These are phyloP conservation scores for Calonectria honghensis DNA, from an alignment of 2,329 filamentous ascomycete genomes.

Conservation along the genomic window DNA sequence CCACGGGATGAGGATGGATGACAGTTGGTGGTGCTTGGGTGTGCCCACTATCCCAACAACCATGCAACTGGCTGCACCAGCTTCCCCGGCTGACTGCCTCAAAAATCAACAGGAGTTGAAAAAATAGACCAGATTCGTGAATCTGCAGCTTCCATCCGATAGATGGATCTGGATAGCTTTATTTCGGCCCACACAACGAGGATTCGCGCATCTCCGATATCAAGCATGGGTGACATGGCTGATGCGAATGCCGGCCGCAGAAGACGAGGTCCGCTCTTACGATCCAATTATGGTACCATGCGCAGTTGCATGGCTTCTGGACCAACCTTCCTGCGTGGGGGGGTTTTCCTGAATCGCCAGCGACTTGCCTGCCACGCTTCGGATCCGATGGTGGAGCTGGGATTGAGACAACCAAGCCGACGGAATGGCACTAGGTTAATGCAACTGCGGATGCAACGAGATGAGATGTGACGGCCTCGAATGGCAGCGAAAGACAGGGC, in stretches of 20 bases:
- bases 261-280: constrained; percentile 28
- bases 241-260: constrained; percentile 7
- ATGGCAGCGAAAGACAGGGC: constrained; percentile 13
- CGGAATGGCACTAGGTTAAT: constrained; percentile 43
- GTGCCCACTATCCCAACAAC: constrained; percentile 28
- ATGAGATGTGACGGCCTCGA: constrained; percentile 33
- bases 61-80: not conserved
- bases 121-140: not conserved
- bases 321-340: constrained; percentile 38
- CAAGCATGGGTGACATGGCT: constrained; percentile 12
- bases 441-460: constrained; percentile 41
- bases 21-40: constrained; percentile 15
- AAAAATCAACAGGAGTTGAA: not conserved
- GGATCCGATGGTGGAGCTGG: constrained; percentile 34
- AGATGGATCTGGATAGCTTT: constrained; percentile 27
- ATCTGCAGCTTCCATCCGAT: constrained; percentile 19
- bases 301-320: constrained; percentile 21
- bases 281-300: constrained; percentile 21
- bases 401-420: constrained; percentile 28
- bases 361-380: constrained; percentile 25
- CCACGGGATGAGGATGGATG: not conserved
- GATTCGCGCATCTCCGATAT: constrained; percentile 18
- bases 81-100: not conserved
- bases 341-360: not conserved
- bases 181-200: constrained; percentile 30